A percentile compares a stretch with the other conserved stretches of the same genome.
Conservation (phyloP, 1,284 basidiomycete genomes). For the Apiotrichum sp. region DNA sequence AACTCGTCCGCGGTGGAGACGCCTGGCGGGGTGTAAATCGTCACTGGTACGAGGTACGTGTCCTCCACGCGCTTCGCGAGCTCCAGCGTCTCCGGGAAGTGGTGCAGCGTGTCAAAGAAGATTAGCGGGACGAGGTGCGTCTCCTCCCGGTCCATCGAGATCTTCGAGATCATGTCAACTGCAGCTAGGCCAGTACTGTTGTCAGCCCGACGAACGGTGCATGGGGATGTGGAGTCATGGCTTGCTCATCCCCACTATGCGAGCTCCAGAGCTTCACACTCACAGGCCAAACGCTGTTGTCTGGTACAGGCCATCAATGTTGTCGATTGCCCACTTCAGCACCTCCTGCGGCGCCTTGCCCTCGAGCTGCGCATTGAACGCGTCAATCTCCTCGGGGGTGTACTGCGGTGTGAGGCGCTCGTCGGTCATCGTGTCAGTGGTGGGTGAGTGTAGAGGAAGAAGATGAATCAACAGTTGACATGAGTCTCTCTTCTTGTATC, state of each 20-base stretch:
- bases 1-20: constrained; percentile 69
- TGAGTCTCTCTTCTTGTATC: too few relatives aligned
- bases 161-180: constrained; percentile 83
- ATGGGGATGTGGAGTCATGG: too few relatives aligned
- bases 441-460: neutral
- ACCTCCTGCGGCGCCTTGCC: constrained; percentile 71
- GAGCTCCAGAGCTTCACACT: constrained; percentile 16
- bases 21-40: constrained; percentile 72
- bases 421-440: constrained; percentile 6
- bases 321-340: constrained; percentile 70
- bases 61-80: constrained; percentile 73
- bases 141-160: constrained; percentile 49
- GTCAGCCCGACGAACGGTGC: neutral
- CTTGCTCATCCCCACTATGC: too few relatives aligned
- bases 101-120: constrained; percentile 94
- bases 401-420: constrained; percentile 54
- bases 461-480: too few relatives aligned
- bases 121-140: constrained; percentile 55
- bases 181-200: constrained; percentile 72
- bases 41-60: constrained; percentile 66
- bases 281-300: constrained; percentile 86
- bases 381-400: constrained; percentile 56
- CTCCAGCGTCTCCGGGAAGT: constrained; percentile 87
- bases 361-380: constrained; percentile 67
- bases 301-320: constrained; percentile 68